Base-by-base conservation (phyloP, 495 filamentous ascomycete genomes). In the Talaromyces liani region DNA sequence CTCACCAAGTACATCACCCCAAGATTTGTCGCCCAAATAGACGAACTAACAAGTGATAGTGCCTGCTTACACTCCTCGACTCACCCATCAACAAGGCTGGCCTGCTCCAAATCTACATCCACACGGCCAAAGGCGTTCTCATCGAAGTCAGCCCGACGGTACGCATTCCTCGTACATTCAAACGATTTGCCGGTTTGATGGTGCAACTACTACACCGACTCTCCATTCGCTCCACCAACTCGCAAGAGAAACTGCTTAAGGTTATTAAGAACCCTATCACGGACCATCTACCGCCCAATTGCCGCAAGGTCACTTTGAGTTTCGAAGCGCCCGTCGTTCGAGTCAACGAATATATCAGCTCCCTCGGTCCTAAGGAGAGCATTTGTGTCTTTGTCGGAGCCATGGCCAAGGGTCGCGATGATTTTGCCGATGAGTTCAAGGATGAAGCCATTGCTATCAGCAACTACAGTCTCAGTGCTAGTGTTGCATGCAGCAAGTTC, bases 71-170 rank as follows among this genome's bases (percentile, higher is more conserved):
- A 63, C 88, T 98, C 22, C 90, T 98, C 65, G 94, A 98, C 73
- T 98, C 94, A 8, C 94, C 94, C 47, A 84, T 98, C 79, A 98
- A 98, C 84, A 98, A 98, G 76, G 94, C 94, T 54, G 94, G 94
- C 61, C 91, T 87, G 72, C 86, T 98, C 18, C 94, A 98, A 76
- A 97, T 98, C 70, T 98, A 94, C 80, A 98, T 98, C 67, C 92
- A 96, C 72, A 97, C 94, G 2, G 91, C 92, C 64, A 97, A 96
- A 75, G 92, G 92, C 49, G 93, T 97, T 41, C 81, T 98, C 67
- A 98, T 98, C 67, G 93, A 97, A 78, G 95, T 98, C 68, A 97
- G 91, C 72, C 94, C 94, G 24, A 89, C 94, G 10, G 94, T 98
- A 47, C 91, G 94, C 65, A 97, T 98, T 65, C 94, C 94, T 29